Percentiles rank a stretch among this genome's conserved stretches.
phyloP scores from a whole-genome alignment of 208 protist species.

The Acanthamoeba culbertsoni region DNA sequence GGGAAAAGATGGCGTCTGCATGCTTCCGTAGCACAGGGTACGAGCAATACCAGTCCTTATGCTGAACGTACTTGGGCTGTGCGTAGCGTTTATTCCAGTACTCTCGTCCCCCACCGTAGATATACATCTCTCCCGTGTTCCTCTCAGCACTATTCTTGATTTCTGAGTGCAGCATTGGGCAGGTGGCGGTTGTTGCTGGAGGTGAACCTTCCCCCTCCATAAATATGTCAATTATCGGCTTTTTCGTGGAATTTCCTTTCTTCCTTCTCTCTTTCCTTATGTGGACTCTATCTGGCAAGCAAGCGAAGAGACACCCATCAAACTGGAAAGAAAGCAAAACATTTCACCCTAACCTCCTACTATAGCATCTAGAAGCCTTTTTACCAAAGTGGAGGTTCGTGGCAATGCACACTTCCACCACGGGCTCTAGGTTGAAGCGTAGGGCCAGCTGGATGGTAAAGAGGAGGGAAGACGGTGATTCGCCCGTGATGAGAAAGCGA shows the following conservation, averaged over 20 bases:
- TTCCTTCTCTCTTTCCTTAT: too few relatives aligned
- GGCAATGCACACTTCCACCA: neutral
- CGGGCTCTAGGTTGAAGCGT: neutral
- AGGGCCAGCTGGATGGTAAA: neutral
- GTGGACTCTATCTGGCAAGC: too few relatives aligned
- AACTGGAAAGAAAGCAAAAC: too few relatives aligned
- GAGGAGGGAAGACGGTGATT: neutral
- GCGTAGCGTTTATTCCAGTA: slow-evolving; percentile 31
- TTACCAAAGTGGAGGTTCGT: neutral
- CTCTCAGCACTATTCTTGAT: neutral
- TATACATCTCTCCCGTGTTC: neutral
- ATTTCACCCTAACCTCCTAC: too few relatives aligned
- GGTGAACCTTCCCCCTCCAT: too few relatives aligned
- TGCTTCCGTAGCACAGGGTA: neutral
- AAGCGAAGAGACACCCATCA: too few relatives aligned
- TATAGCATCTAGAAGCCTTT: too few relatives aligned
- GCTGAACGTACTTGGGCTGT: neutral
- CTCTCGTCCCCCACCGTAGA: slow-evolving; percentile 22
- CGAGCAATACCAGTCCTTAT: slow-evolving; percentile 36
- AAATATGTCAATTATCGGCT: too few relatives aligned
- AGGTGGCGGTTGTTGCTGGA: too few relatives aligned
- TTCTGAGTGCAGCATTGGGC: neutral
- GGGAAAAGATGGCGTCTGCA: neutral
- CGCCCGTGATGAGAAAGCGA: neutral
- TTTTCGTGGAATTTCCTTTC: too few relatives aligned